A percentile compares a stretch with the other conserved stretches of the same genome.
Evolutionary conservation across 768 basidiomycete genomes (phyloP).

Genomic region (Tricholoma flavovirens): DNA sequence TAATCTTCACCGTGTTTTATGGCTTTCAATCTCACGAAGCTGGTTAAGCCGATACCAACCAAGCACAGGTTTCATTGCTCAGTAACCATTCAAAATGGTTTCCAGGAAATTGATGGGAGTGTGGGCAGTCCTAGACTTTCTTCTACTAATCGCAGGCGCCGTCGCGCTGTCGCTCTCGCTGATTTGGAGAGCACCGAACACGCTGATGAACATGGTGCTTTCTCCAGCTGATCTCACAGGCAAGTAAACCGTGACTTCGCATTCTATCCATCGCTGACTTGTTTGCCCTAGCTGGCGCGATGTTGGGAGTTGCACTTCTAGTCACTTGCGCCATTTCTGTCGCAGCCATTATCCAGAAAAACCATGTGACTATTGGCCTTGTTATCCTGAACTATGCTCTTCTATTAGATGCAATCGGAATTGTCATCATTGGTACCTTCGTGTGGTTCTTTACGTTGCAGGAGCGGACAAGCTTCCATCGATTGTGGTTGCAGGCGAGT

Average conservation of each 20-base stretch:
- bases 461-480: conserved; percentile 63
- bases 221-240: conserved; percentile 52
- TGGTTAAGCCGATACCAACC: neutral
- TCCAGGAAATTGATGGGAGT: conserved; percentile 63
- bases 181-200: conserved; percentile 60
- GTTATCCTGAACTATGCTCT: conserved; percentile 74
- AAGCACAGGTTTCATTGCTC: neutral
- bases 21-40: neutral
- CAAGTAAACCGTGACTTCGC: conserved; percentile 25
- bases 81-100: conserved; percentile 43
- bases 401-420: conserved; percentile 53
- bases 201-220: conserved; percentile 73
- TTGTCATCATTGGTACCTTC: conserved; percentile 60
- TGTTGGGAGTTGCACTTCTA: conserved; percentile 61
- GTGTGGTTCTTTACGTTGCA: conserved; percentile 81
- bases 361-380: conserved; percentile 64
- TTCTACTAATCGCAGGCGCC: conserved; percentile 64
- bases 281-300: conserved; percentile 51
- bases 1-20: neutral
- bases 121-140: conserved; percentile 69
- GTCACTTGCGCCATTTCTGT: conserved; percentile 68
- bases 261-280: neutral
- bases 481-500: conserved; percentile 45
- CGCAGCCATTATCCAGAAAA: conserved; percentile 62
- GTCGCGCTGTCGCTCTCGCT: conserved; percentile 64